phyloP scores from a whole-genome alignment of 2,329 filamentous ascomycete genomes.

The Aspergillaceae sp. region DNA sequence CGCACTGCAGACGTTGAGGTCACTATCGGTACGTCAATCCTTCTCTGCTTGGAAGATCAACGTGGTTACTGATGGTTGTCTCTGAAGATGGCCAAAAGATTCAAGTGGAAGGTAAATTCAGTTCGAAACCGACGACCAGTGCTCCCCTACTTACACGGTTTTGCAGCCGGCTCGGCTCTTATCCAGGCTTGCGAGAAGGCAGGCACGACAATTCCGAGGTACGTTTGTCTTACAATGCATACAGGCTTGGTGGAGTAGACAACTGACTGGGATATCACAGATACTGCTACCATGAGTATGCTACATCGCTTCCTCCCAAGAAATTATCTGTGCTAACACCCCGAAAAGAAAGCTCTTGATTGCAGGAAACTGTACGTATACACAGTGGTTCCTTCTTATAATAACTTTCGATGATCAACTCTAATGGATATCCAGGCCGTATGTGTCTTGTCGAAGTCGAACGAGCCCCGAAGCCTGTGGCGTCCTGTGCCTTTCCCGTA shows the following conservation, averaged over 20 bases:
- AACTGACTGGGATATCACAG: conserved; percentile 41
- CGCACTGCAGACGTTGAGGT: conserved; percentile 90
- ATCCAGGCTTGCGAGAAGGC: conserved; percentile 99
- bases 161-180: conserved; percentile 80
- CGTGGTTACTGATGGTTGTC: conserved; percentile 34
- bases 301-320: conserved; percentile 20
- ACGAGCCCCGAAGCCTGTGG: conserved; percentile 89
- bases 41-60: conserved; percentile 44
- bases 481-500: conserved; percentile 97
- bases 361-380: conserved; percentile 73
- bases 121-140: neutral
- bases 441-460: conserved; percentile 99
- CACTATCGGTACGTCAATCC: conserved; percentile 65
- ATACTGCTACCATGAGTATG: conserved; percentile 98
- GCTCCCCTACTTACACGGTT: conserved; percentile 17
- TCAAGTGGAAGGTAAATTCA: conserved; percentile 75
- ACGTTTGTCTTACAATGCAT: conserved; percentile 17
- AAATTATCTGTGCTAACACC: conserved; percentile 16
- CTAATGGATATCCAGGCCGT: conserved; percentile 43
- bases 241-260: too few relatives aligned
- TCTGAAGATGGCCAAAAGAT: conserved; percentile 88
- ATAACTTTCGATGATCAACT: neutral
- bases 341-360: conserved; percentile 81
- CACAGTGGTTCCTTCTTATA: too few relatives aligned
- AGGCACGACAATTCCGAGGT: conserved; percentile 79